Conservation (phyloP, 2,329 filamentous ascomycete species). For the Cytospora schulzeri region DNA sequence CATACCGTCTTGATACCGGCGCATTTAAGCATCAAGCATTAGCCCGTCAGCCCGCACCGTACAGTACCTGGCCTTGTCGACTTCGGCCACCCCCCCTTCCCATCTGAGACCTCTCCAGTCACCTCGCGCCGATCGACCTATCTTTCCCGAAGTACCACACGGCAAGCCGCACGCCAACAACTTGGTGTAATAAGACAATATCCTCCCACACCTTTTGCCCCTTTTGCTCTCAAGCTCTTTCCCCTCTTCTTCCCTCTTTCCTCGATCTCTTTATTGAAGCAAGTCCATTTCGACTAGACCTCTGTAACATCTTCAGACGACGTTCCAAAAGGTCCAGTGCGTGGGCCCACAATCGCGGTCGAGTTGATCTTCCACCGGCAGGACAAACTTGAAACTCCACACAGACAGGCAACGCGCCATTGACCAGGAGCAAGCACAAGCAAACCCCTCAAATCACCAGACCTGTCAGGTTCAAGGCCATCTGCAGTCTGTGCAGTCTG, state of each 20-base stretch:
- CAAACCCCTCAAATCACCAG: conserved; percentile 10
- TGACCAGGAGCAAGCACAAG: conserved; percentile 21
- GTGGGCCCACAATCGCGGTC: conserved; percentile 26
- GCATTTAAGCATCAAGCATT: conserved; percentile 23
- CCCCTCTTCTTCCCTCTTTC: background rate
- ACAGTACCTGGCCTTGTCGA: conserved; percentile 24
- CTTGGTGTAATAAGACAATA: conserved; percentile 27
- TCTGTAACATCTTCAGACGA: background rate
- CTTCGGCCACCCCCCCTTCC: conserved; percentile 9
- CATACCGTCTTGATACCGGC: conserved; percentile 14
- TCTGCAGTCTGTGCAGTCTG: conserved; percentile 28
- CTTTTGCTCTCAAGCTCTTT: conserved; percentile 2
- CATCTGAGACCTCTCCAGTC: conserved; percentile 27
- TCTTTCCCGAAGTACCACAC: conserved; percentile 19
- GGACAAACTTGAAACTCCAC: conserved; percentile 23
- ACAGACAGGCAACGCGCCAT: conserved; percentile 1
- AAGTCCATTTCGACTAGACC: background rate
- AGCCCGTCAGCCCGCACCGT: background rate
- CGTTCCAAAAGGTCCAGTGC: background rate
- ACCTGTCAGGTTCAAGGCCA: conserved; percentile 17
- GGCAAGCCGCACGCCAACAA: conserved; percentile 25
- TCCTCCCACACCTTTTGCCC: conserved; percentile 21
- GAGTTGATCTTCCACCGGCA: conserved; percentile 18
- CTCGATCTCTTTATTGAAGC: background rate
- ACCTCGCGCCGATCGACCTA: conserved; percentile 23